Evolutionary conservation across 1,284 basidiomycete genomes (phyloP).

Genomic region (Cryptococcus sp.): DNA sequence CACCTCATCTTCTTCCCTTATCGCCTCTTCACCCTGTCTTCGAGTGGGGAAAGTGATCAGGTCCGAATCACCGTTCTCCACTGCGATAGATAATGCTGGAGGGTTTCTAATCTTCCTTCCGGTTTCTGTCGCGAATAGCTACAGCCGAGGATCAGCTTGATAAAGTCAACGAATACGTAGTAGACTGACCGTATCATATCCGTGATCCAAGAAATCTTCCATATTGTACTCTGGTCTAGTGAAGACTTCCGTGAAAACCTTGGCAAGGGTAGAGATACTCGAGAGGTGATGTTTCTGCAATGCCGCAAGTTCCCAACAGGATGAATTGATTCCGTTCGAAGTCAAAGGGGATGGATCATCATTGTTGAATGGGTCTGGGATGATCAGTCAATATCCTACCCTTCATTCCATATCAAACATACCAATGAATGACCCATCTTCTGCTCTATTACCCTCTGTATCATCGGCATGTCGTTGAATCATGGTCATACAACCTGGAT

Average conservation of each 20-base stretch:
- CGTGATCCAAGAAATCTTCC: constrained; percentile 97
- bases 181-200: constrained; percentile 74
- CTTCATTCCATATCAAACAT: too few relatives aligned
- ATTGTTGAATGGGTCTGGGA: constrained; percentile 64
- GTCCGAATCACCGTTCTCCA: constrained; percentile 18
- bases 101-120: constrained; percentile 74
- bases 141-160: neutral
- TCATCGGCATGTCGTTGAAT: constrained; percentile 61
- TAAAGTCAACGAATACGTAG: neutral
- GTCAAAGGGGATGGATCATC: constrained; percentile 68
- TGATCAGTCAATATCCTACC: neutral
- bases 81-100: constrained; percentile 55
- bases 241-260: constrained; percentile 86
- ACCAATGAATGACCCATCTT: too few relatives aligned
- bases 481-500: constrained; percentile 87
- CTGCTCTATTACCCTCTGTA: constrained; percentile 35
- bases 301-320: constrained; percentile 84
- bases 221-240: constrained; percentile 83
- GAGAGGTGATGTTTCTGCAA: constrained; percentile 81
- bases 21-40: constrained; percentile 1
- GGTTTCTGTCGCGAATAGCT: constrained; percentile 85
- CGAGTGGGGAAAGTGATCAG: constrained; percentile 10
- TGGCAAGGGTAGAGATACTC: constrained; percentile 73
- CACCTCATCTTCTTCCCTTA: constrained; percentile 4
- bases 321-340: constrained; percentile 76